Conservation (phyloP, 106 monocot genomes). For the Alisma plantagoaquatica region DNA sequence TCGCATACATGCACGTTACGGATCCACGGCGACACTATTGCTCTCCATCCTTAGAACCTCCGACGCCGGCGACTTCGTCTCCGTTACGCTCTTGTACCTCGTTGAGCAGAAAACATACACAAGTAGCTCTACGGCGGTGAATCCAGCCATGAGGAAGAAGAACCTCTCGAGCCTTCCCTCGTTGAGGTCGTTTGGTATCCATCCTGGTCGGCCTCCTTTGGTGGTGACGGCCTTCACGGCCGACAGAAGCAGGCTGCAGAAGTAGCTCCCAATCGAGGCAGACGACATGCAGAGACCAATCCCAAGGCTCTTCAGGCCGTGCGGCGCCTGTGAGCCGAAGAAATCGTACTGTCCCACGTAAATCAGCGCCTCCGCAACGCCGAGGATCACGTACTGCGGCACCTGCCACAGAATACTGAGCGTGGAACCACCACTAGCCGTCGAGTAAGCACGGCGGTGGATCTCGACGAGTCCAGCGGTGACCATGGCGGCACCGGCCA, state of each 20-base stretch:
- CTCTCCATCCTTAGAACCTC: too few species aligned
- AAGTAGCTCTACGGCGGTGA: conserved; percentile 17
- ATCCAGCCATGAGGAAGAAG: conserved; percentile 16
- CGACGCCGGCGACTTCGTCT: too few species aligned
- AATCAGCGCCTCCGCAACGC: conserved; percentile 10
- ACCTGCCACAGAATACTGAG: conserved; percentile 22
- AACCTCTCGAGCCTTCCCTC: conserved; percentile 10
- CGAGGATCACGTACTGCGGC: conserved; percentile 22
- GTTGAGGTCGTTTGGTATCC: conserved; percentile 13
- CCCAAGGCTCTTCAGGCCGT: conserved; percentile 12
- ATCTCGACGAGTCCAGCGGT: conserved; percentile 14
- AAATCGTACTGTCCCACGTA: conserved; percentile 6
- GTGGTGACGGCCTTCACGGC: neutral
- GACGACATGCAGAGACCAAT: conserved; percentile 1
- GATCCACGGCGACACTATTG: too few species aligned
- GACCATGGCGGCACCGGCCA: conserved; percentile 7
- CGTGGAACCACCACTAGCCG: neutral
- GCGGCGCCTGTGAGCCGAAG: neutral
- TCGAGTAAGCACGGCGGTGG: neutral
- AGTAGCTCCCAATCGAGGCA: conserved; percentile 8
- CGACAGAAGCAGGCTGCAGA: conserved; percentile 1
- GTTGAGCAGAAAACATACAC: conserved; percentile 12
- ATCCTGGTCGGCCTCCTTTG: neutral
- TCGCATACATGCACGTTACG: too few species aligned
- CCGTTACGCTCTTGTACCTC: conserved; percentile 22